phyloP scores from a whole-genome alignment of 1,284 basidiomycete species.

The Boletus subluridellus region DNA sequence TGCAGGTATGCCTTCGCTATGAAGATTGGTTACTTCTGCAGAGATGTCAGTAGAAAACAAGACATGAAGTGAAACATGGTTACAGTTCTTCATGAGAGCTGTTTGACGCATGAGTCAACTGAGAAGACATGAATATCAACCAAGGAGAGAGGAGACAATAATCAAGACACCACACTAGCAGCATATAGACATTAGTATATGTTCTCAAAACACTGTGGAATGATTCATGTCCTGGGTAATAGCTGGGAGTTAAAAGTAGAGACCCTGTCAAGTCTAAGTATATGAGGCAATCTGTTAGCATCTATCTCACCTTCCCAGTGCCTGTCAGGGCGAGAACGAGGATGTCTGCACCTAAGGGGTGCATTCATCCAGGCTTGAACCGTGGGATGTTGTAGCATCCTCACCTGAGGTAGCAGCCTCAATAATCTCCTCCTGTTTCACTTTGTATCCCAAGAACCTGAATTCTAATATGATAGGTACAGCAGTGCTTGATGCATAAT shows the following conservation, averaged over 20 bases:
- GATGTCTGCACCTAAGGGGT: constrained; percentile 56
- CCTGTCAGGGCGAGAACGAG: constrained; percentile 85
- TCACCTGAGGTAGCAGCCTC: constrained; percentile 61
- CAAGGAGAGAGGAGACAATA: constrained; percentile 75
- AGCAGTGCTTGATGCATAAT: neutral
- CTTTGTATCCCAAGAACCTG: constrained; percentile 63
- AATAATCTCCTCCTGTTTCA: constrained; percentile 74
- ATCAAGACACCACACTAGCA: constrained; percentile 67
- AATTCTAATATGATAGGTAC: constrained; percentile 49
- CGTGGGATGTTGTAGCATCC: no score
- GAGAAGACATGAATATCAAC: constrained; percentile 27
- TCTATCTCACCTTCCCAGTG: constrained; percentile 70
- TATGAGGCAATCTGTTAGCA: neutral
- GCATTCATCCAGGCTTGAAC: neutral
- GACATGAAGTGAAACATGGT: no score
- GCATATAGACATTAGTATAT: neutral
- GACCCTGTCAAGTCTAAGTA: constrained; percentile 42
- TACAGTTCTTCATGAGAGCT: no score
- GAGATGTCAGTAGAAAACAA: no score
- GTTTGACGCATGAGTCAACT: no score
- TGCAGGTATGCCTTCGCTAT: no score
- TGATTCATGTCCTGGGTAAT: no score
- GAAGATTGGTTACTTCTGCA: no score
- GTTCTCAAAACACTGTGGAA: neutral
- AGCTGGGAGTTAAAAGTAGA: constrained; percentile 82